Base-by-base conservation (phyloP, 345 rosid species). In the Eucalyptus erythrocorys region DNA sequence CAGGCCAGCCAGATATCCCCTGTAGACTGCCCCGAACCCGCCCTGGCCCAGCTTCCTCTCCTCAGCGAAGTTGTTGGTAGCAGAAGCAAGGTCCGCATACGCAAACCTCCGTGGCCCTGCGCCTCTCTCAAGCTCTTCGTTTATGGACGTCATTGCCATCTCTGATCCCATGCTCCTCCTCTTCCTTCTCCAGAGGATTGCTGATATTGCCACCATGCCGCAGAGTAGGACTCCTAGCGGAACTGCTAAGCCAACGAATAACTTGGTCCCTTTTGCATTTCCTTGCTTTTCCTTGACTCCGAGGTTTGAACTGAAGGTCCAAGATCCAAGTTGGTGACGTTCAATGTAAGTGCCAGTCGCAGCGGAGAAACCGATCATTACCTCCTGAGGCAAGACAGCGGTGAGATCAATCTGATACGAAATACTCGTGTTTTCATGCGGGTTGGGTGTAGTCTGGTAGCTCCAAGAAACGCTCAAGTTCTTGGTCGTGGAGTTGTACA, bases 401-500 rank as follows among this genome's bases (percentile, higher is more conserved):
- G 48, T 90, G 61, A 91, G 55, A 53, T 88, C 87, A 14, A 88
- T 76, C 21, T 19, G 27, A 85, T 82, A 90, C 45, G 79, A 34
- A 40, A 87, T 14, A 87, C 71, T 34, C 22, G 7, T 47, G 57
- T 48, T 57, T 27, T 57, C 79, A 17, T 51, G 21, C 32, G 51
- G 21, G 30, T 15, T 42, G 10, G 82, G 32, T 34, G 91, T 91
- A 6, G 30, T 43, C 21, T 30, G 51, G 68, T 91, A 92, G 30
- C 50, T 86, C 95, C 95, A 92, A 14, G 89, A 90, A 32, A 92
- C 92, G 13, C 90, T 87, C 86, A 94, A 87, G 68, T 92, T 92
- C 71, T 86, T 93, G 11, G 91, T 66, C 13, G 87, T 87, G 15
- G 91, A 85, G 89, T 94, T 91, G 84, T 94, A 94, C 42, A 86